Percentiles rank a stretch among this genome's conserved stretches.
Conservation (phyloP, 352 stramenopile genomes). For the Blastocystis sp. region DNA sequence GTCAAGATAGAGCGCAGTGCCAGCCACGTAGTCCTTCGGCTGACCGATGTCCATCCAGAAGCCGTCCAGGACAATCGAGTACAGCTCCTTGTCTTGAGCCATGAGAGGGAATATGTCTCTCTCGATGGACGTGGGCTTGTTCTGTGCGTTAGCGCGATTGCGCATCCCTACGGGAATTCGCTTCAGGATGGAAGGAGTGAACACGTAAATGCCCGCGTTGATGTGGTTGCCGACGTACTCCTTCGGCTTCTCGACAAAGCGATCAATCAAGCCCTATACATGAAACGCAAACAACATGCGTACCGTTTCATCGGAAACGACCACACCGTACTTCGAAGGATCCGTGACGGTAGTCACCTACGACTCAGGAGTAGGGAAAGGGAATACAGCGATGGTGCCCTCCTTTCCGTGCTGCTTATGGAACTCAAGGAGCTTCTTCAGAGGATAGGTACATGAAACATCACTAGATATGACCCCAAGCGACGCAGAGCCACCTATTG, state of each 20-base stretch:
- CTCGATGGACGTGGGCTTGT: conserved; percentile 86
- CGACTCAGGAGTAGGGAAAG: background rate
- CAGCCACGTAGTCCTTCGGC: conserved; percentile 85
- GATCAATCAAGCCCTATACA: conserved; percentile 80
- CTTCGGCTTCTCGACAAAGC: conserved; percentile 86
- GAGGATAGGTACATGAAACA: conserved; percentile 84
- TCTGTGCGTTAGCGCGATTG: background rate
- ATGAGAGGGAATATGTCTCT: conserved; percentile 88
- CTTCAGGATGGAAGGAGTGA: conserved; percentile 85
- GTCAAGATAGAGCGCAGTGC: conserved; percentile 85
- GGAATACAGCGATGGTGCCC: conserved; percentile 80
- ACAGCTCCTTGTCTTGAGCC: conserved; percentile 85
- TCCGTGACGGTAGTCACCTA: conserved; percentile 83
- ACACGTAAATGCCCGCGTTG: conserved; percentile 88
- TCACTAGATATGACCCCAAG: conserved; percentile 77
- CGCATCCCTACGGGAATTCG: conserved; percentile 79
- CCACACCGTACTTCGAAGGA: conserved; percentile 87
- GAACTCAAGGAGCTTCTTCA: conserved; percentile 79
- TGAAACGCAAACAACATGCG: background rate
- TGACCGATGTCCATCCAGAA: conserved; percentile 90
- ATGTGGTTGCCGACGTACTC: conserved; percentile 88
- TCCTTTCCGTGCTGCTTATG: conserved; percentile 83
- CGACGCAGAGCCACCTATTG: conserved; percentile 76
- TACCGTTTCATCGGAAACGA: conserved; percentile 79
- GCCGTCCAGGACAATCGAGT: conserved; percentile 83